Conservation (phyloP, 441 rosid genomes). For the Erodium texanum region DNA sequence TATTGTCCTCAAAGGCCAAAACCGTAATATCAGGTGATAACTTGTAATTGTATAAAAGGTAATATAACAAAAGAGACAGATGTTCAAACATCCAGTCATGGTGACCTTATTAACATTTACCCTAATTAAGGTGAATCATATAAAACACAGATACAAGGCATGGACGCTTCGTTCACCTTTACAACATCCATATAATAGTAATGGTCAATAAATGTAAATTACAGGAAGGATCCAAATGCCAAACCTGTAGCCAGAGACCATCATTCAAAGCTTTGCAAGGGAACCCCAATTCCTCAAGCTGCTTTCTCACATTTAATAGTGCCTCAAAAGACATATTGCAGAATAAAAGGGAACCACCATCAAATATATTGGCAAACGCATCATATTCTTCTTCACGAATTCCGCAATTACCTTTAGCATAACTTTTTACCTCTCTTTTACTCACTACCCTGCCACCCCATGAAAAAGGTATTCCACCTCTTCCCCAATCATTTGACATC, state of each 20-base stretch:
- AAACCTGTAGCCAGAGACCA: slow-evolving; percentile 96
- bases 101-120: background rate
- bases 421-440: slow-evolving; percentile 48
- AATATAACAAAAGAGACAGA: slow-evolving; percentile 1
- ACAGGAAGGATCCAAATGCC: slow-evolving; percentile 21
- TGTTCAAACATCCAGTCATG: slow-evolving; percentile 12
- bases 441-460: slow-evolving; percentile 98
- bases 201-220: slow-evolving; percentile 8
- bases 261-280: slow-evolving; percentile 94
- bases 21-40: slow-evolving; percentile 1
- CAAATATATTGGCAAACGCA: slow-evolving; percentile 75
- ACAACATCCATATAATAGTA: slow-evolving; percentile 8
- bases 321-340: slow-evolving; percentile 93
- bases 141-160: background rate
- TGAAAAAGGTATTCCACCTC: slow-evolving; percentile 60
- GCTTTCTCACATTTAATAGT: slow-evolving; percentile 78
- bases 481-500: slow-evolving; percentile 70
- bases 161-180: background rate
- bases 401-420: slow-evolving; percentile 50
- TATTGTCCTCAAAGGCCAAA: slow-evolving; percentile 11
- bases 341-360: slow-evolving; percentile 86
- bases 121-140: background rate
- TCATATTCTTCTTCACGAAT: slow-evolving; percentile 67
- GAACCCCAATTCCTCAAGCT: slow-evolving; percentile 89
- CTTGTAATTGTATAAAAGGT: background rate